These are phyloP conservation scores for Spirogloea muscicola DNA, from an alignment of 139 green algal species.

Conservation along the genomic window DNA sequence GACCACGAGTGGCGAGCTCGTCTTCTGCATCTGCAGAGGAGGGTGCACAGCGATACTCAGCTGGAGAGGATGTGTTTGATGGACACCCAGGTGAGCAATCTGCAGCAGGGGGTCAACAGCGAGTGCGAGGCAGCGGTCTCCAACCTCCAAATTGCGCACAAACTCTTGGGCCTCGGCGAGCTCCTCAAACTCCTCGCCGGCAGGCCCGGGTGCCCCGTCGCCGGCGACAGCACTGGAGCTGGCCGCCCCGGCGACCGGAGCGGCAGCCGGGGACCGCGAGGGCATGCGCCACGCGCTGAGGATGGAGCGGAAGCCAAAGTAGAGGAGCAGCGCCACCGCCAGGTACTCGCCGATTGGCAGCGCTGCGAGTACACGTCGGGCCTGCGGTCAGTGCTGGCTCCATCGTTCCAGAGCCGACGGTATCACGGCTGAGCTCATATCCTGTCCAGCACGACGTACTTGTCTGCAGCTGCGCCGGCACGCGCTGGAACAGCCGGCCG, in stretches of 20 bases:
- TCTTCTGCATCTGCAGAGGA: conserved; percentile 25
- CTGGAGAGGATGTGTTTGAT: no score
- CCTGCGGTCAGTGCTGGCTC: not conserved
- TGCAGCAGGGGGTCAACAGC: no score
- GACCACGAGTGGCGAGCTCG: conserved; percentile 7
- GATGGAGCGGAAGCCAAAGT: conserved; percentile 84
- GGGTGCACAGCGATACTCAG: not conserved
- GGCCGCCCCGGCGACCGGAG: not conserved
- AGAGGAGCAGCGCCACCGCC: conserved; percentile 78
- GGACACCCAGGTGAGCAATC: no score
- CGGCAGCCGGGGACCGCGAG: no score
- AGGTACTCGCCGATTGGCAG: conserved; percentile 77
- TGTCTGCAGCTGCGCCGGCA: conserved; percentile 74
- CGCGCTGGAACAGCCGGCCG: conserved; percentile 70
- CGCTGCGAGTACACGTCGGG: conserved; percentile 13
- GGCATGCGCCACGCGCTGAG: conserved; percentile 50
- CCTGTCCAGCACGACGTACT: not conserved
- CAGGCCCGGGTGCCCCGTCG: conserved; percentile 61
- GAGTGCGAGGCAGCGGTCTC: no score
- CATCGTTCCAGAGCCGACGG: no score
- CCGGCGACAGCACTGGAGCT: not conserved
- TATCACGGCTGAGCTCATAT: not conserved
- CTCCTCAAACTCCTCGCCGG: conserved; percentile 50
- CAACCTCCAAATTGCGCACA: conserved; percentile 47
- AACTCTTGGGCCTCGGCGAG: conserved; percentile 68